Conservation (phyloP, 306 rosid genomes). For the Glycyrrhiza uralensis region DNA sequence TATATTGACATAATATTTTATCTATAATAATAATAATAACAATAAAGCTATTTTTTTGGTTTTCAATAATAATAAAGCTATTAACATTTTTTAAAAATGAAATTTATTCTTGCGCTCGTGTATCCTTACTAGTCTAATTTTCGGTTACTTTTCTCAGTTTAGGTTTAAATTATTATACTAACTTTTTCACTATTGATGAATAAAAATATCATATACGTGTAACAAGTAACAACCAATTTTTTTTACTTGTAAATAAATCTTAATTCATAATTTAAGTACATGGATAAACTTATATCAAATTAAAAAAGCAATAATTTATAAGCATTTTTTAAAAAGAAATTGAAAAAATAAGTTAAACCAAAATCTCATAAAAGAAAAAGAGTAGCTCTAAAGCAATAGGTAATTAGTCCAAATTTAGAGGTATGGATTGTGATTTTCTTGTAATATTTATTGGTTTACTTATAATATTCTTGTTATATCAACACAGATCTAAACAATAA, state of each 20-base stretch:
- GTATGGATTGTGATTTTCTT: not conserved
- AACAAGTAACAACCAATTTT: not conserved
- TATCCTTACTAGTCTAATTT: too few relatives aligned
- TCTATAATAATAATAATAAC: too few relatives aligned
- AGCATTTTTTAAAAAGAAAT: not conserved
- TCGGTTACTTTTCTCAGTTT: too few relatives aligned
- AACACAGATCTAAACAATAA: not conserved
- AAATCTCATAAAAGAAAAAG: not conserved
- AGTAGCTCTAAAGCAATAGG: not conserved
- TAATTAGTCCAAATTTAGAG: too few relatives aligned
- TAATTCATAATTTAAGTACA: not conserved
- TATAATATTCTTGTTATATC: not conserved
- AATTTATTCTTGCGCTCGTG: too few relatives aligned
- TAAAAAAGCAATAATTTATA: not conserved
- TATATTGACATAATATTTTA: too few relatives aligned
- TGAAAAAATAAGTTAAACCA: not conserved
- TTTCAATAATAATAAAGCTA: too few relatives aligned
- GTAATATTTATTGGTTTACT: not conserved
- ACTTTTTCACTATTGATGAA: not conserved
- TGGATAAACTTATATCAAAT: not conserved
- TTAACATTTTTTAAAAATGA: too few relatives aligned
- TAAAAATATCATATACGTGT: not conserved
- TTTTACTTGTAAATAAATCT: not conserved
- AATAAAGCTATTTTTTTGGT: too few relatives aligned
- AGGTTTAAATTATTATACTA: too few relatives aligned